A percentile compares a stretch with the other conserved stretches of the same genome.
phyloP scores from a whole-genome alignment of 2,329 filamentous ascomycete species.

The Ophiostoma novo-ulmi region DNA sequence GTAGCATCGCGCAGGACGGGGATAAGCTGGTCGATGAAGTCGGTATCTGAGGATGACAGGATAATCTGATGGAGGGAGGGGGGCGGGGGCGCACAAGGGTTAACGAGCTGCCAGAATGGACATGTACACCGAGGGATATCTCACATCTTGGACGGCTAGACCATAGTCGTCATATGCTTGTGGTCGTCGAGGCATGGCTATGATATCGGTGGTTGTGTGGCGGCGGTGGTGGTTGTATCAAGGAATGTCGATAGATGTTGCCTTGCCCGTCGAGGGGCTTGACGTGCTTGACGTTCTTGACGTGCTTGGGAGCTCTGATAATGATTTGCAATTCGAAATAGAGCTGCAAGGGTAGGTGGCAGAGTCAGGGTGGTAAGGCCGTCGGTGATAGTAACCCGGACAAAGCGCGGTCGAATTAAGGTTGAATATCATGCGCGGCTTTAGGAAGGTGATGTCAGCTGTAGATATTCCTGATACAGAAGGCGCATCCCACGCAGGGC shows the following conservation, averaged over 20 bases:
- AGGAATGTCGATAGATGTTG: neutral
- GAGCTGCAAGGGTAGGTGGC: neutral
- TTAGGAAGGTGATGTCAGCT: conserved; percentile 5
- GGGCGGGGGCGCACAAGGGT: neutral
- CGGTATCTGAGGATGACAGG: conserved; percentile 80
- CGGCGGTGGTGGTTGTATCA: conserved; percentile 4
- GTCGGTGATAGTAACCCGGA: neutral
- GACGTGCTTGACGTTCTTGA: neutral
- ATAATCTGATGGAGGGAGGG: conserved; percentile 62
- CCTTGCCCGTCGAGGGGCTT: conserved; percentile 2
- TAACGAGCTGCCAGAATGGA: neutral
- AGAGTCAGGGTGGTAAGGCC: neutral
- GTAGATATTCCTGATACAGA: neutral
- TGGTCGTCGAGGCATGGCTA: conserved; percentile 28
- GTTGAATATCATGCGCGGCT: neutral
- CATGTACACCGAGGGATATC: neutral
- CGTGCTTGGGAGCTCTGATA: neutral
- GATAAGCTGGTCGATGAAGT: conserved; percentile 94
- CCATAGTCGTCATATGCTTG: conserved; percentile 32
- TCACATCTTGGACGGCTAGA: conserved; percentile 30
- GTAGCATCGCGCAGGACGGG: conserved; percentile 87
- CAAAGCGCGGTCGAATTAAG: neutral
- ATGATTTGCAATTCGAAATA: neutral
- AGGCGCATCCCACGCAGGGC: conserved; percentile 9
- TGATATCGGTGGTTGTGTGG: conserved; percentile 1